Evolutionary conservation across 441 rosid genomes (phyloP).

Genomic region (Pelargonium myrrhifolium): DNA sequence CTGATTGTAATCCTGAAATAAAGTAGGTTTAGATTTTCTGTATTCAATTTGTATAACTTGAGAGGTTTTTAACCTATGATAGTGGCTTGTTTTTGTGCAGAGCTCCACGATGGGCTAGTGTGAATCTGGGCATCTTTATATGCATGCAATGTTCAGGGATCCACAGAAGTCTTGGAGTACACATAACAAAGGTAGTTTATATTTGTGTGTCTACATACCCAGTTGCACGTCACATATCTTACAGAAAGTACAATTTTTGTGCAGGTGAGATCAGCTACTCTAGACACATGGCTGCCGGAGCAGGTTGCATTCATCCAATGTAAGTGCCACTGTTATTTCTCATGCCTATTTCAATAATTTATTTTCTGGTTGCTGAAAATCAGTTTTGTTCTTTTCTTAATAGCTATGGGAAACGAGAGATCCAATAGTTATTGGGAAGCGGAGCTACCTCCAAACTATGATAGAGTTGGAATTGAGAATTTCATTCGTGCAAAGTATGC

Average conservation of each 20-base stretch:
- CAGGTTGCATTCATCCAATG: slow-evolving; percentile 2
- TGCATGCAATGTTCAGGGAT: slow-evolving; percentile 82
- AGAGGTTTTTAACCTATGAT: neutral
- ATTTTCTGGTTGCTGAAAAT: neutral
- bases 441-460: slow-evolving; percentile 20
- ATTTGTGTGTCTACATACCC: slow-evolving; percentile 1
- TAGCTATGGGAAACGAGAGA: slow-evolving; percentile 25
- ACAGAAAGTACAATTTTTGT: neutral
- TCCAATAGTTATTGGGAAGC: slow-evolving; percentile 28
- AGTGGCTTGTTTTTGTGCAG: slow-evolving; percentile 14
- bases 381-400: neutral
- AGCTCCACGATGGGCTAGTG: slow-evolving; percentile 76
- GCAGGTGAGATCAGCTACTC: slow-evolving; percentile 4
- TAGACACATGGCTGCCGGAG: slow-evolving; percentile 2
- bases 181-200: slow-evolving; percentile 58
- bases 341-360: neutral
- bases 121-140: slow-evolving; percentile 72
- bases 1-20: neutral
- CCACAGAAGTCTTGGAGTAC: slow-evolving; percentile 76
- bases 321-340: neutral
- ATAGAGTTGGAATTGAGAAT: slow-evolving; percentile 23
- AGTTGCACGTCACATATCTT: neutral
- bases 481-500: slow-evolving; percentile 24
- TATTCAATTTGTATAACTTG: too few relatives aligned
- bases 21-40: neutral